Conservation (phyloP, 2,329 filamentous ascomycete species). For the Amylocarpus encephaloides region DNA sequence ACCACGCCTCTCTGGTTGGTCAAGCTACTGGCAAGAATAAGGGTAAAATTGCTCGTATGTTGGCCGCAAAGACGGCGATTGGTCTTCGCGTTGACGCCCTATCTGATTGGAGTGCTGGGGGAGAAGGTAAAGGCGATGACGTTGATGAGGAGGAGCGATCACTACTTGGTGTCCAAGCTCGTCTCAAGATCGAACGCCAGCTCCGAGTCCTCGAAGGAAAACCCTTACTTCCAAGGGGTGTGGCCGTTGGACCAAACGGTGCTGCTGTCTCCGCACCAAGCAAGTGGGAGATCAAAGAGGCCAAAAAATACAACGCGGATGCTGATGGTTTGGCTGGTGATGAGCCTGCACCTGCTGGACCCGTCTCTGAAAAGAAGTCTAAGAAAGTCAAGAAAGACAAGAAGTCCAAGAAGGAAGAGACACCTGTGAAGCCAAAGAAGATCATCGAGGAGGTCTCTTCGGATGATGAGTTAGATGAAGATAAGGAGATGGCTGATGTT, state of each 20-base stretch:
- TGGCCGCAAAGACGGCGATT: conserved; percentile 87
- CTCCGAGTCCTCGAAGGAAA: conserved; percentile 82
- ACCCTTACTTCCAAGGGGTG: conserved; percentile 70
- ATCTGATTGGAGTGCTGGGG: conserved; percentile 66
- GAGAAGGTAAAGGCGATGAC: conserved; percentile 54
- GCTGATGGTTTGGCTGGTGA: conserved; percentile 76
- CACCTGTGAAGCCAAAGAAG: conserved; percentile 31
- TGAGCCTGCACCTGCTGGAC: conserved; percentile 49
- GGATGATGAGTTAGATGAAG: conserved; percentile 21
- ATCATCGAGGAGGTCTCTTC: conserved; percentile 23
- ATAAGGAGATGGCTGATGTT: conserved; percentile 28
- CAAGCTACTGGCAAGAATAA: conserved; percentile 98
- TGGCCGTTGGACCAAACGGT: conserved; percentile 69
- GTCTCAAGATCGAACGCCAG: conserved; percentile 68
- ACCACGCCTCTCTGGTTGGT: conserved; percentile 87
- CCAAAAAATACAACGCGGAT: conserved; percentile 88
- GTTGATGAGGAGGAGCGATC: conserved; percentile 85
- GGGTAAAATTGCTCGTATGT: conserved; percentile 96
- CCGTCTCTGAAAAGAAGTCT: conserved; percentile 39
- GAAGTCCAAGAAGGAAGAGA: conserved; percentile 34
- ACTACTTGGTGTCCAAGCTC: conserved; percentile 66
- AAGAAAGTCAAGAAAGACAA: conserved; percentile 46
- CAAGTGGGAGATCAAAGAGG: conserved; percentile 90
- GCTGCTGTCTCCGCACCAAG: conserved; percentile 53
- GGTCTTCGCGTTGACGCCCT: conserved; percentile 90